A percentile compares a stretch with the other conserved stretches of the same genome.
Conservation (phyloP, 176 grass and related monocot species). For the Avena insularis region DNA sequence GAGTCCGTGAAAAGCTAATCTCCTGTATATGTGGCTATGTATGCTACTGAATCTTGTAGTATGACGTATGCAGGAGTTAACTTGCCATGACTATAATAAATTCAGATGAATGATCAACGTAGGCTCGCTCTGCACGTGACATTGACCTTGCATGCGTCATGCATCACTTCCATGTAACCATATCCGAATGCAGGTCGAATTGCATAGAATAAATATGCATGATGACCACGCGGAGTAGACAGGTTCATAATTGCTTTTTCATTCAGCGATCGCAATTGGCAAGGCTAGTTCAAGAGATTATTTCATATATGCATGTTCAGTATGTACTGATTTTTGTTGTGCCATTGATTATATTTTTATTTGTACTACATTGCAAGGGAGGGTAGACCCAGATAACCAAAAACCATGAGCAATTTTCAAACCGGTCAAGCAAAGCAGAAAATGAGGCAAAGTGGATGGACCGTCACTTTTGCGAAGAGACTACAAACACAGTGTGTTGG, state of each 20-base stretch:
- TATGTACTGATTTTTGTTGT: too few relatives aligned
- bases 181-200: not conserved
- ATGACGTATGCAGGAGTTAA: not conserved
- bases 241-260: not conserved
- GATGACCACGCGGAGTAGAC: not conserved
- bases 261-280: not conserved
- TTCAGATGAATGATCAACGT: not conserved
- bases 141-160: not conserved
- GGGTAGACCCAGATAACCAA: too few relatives aligned
- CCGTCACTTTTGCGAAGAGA: too few relatives aligned
- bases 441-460: too few relatives aligned
- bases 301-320: too few relatives aligned
- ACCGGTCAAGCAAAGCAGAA: too few relatives aligned
- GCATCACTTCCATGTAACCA: not conserved
- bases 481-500: too few relatives aligned
- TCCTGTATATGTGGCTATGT: not conserved
- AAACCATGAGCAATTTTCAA: too few relatives aligned
- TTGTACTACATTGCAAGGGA: too few relatives aligned
- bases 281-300: not conserved
- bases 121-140: not conserved
- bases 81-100: not conserved
- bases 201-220: not conserved
- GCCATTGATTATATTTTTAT: too few relatives aligned
- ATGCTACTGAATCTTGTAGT: not conserved
- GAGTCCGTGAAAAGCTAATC: not conserved